Percentiles rank a stretch among this genome's conserved stretches.
phyloP scores from a whole-genome alignment of 1,284 basidiomycete genomes.

The Ceraceosorus bombacis region DNA sequence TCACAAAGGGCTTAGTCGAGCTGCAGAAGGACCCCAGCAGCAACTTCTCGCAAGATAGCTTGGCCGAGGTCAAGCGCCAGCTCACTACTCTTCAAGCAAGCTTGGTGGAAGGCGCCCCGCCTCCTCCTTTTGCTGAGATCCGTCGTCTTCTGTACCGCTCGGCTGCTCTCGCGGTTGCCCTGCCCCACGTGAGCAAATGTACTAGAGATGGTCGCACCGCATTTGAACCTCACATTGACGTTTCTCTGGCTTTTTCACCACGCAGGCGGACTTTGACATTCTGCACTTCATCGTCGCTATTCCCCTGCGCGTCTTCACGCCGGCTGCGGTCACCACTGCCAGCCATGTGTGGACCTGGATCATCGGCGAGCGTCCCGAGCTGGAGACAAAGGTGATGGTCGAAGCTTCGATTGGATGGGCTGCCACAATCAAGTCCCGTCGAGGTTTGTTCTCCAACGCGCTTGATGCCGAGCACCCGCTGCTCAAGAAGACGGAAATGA shows the following conservation, averaged over 20 bases:
- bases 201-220: too few relatives aligned
- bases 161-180: slow-evolving; percentile 53
- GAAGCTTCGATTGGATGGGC: slow-evolving; percentile 85
- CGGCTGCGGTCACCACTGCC: slow-evolving; percentile 73
- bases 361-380: slow-evolving; percentile 72
- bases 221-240: too few relatives aligned
- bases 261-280: slow-evolving; percentile 54
- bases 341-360: slow-evolving; percentile 97
- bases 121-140: slow-evolving; percentile 57
- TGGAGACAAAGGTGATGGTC: slow-evolving; percentile 68
- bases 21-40: slow-evolving; percentile 58
- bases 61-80: slow-evolving; percentile 63
- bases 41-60: slow-evolving; percentile 57
- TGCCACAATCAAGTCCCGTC: slow-evolving; percentile 68
- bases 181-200: slow-evolving; percentile 58
- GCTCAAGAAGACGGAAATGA: slow-evolving; percentile 74
- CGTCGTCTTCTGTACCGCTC: slow-evolving; percentile 79
- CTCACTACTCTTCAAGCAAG: slow-evolving; percentile 63
- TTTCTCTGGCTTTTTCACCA: too few relatives aligned
- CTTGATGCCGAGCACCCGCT: slow-evolving; percentile 70
- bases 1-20: slow-evolving; percentile 53
- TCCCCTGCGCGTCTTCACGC: slow-evolving; percentile 83
- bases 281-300: slow-evolving; percentile 79
- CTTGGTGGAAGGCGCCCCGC: slow-evolving; percentile 8
- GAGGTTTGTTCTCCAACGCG: slow-evolving; percentile 50